Evolutionary conservation across 129 eudicot species (phyloP).

Genomic region (Mikania micrantha): DNA sequence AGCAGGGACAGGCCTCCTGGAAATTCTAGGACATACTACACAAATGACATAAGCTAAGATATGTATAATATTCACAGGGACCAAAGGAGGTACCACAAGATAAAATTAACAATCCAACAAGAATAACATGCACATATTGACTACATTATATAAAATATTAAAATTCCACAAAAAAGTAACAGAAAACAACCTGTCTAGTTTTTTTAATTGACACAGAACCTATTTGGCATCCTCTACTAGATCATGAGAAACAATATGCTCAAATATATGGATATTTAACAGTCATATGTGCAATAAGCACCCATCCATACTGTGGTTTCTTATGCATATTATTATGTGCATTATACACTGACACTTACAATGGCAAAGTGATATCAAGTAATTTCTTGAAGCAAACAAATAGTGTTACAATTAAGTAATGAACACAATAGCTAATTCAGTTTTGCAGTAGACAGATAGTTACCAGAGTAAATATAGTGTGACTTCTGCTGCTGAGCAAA

Average conservation of each 20-base stretch:
- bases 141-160: background rate
- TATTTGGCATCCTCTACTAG: background rate
- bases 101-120: background rate
- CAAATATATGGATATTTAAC: background rate
- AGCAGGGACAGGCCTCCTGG: background rate
- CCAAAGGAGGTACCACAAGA: background rate
- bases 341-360: background rate
- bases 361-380: background rate
- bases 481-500: slow-evolving; percentile 96
- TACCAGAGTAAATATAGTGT: slow-evolving; percentile 98
- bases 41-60: background rate
- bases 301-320: background rate
- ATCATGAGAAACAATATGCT: slow-evolving; percentile 8
- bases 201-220: background rate
- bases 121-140: background rate
- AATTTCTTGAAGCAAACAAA: slow-evolving; percentile 5
- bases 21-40: slow-evolving; percentile 4
- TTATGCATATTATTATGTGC: background rate
- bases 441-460: slow-evolving; percentile 13
- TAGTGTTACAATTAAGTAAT: background rate
- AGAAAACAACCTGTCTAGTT: background rate
- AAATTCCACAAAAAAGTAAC: background rate
- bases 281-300: slow-evolving; percentile 8
- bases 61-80: background rate
- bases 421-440: slow-evolving; percentile 10